Evolutionary conservation across 1,284 basidiomycete genomes (phyloP).

Genomic region (Boletus semigastroideus): DNA sequence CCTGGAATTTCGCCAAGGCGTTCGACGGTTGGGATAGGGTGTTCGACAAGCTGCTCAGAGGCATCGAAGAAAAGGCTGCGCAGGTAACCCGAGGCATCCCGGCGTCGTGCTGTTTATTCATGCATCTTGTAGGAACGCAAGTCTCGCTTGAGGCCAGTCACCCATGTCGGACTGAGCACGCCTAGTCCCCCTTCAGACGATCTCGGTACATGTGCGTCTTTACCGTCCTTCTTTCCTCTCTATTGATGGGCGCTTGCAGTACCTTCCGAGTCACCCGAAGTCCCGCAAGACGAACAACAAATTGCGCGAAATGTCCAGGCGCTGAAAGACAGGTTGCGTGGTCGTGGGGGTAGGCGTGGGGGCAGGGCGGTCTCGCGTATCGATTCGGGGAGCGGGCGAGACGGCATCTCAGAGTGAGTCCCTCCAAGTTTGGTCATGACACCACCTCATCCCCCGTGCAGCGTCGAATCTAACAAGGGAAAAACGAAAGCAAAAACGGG

Average conservation of each 20-base stretch:
- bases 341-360: constrained; percentile 59
- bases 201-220: constrained; percentile 45
- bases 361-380: constrained; percentile 51
- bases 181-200: constrained; percentile 62
- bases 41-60: constrained; percentile 77
- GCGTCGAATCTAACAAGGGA: constrained; percentile 62
- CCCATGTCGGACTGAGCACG: constrained; percentile 39
- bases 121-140: constrained; percentile 58
- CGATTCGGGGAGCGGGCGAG: constrained; percentile 57
- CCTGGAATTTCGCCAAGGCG: constrained; percentile 70
- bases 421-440: constrained; percentile 6
- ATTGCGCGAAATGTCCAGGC: constrained; percentile 93
- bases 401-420: constrained; percentile 77
- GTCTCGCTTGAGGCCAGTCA: constrained; percentile 51
- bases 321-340: constrained; percentile 79
- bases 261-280: constrained; percentile 57
- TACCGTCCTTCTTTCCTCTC: background rate
- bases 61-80: constrained; percentile 74
- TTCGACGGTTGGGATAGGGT: constrained; percentile 82
- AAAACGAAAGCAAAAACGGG: constrained; percentile 73
- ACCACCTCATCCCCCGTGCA: constrained; percentile 26
- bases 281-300: constrained; percentile 77
- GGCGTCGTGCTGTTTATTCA: constrained; percentile 2
- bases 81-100: constrained; percentile 42
- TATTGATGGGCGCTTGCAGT: constrained; percentile 36